phyloP scores from a whole-genome alignment of 257 asterid species.

The Solanum medicagineum region DNA sequence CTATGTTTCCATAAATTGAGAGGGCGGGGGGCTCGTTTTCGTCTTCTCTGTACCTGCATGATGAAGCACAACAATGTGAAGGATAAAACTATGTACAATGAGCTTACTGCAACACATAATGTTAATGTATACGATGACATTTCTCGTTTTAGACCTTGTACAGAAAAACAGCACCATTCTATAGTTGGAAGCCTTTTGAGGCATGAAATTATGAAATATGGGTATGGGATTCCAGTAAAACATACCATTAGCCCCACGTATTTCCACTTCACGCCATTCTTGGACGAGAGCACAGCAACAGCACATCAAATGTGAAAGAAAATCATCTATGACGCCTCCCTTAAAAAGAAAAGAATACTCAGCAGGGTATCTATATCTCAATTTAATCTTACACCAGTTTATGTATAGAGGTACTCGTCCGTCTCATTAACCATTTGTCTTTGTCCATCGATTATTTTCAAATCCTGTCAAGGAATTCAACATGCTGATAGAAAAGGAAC shows the following conservation, averaged over 20 bases:
- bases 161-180: not conserved
- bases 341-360: slow-evolving; percentile 12
- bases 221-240: not conserved
- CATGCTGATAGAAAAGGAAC: not conserved
- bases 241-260: slow-evolving; percentile 51
- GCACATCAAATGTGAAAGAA: slow-evolving; percentile 80
- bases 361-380: not conserved
- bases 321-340: slow-evolving; percentile 76
- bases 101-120: not conserved
- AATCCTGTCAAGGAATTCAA: not conserved
- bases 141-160: not conserved
- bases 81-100: not conserved
- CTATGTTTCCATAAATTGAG: slow-evolving; percentile 68
- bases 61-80: not conserved
- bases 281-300: slow-evolving; percentile 94
- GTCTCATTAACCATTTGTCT: not conserved
- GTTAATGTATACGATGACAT: not conserved
- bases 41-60: slow-evolving; percentile 46
- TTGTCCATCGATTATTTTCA: not conserved
- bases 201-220: not conserved
- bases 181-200: not conserved
- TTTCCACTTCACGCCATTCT: slow-evolving; percentile 76
- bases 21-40: slow-evolving; percentile 40
- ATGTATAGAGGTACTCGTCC: not conserved
- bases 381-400: not conserved